phyloP scores from a whole-genome alignment of 2,329 filamentous ascomycete species.

The Aspergillus sp. region DNA sequence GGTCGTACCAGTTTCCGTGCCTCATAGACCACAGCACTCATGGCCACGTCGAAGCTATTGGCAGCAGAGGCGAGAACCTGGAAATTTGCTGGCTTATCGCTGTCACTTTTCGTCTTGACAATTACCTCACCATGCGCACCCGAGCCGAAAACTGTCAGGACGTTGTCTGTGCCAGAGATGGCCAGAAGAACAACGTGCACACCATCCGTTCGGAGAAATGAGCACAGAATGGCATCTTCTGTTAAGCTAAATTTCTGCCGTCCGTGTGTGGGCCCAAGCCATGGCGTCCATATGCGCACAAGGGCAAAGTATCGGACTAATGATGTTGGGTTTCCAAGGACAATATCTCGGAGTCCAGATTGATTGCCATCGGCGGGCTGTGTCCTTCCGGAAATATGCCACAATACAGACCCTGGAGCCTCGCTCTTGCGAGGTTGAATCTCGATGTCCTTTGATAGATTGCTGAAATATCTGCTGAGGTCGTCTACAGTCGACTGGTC shows the following conservation, averaged over 20 bases:
- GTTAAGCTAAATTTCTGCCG: conserved; percentile 64
- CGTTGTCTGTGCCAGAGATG: conserved; percentile 70
- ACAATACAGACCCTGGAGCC: conserved; percentile 40
- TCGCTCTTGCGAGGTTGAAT: conserved; percentile 39
- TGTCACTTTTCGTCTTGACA: conserved; percentile 72
- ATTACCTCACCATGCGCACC: conserved; percentile 64
- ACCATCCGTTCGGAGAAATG: conserved; percentile 72
- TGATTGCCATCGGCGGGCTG: conserved; percentile 52
- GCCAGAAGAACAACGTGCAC: conserved; percentile 75
- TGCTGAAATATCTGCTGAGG: conserved; percentile 33
- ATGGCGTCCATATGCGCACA: conserved; percentile 75
- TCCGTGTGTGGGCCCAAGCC: conserved; percentile 87
- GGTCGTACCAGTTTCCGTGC: conserved; percentile 64
- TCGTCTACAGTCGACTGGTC: conserved; percentile 14
- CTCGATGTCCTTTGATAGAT: conserved; percentile 32
- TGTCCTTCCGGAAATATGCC: conserved; percentile 57
- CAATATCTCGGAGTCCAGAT: conserved; percentile 57
- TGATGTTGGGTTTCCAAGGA: conserved; percentile 64
- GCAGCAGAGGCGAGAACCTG: conserved; percentile 70
- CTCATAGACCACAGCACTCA: conserved; percentile 82
- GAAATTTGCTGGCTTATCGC: conserved; percentile 52
- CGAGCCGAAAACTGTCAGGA: conserved; percentile 68
- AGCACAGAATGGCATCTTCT: conserved; percentile 74
- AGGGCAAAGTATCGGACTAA: conserved; percentile 76
- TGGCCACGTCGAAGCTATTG: conserved; percentile 69